Evolutionary conservation across 2,329 filamentous ascomycete genomes (phyloP).

Genomic region (Aplosporella prunicola): DNA sequence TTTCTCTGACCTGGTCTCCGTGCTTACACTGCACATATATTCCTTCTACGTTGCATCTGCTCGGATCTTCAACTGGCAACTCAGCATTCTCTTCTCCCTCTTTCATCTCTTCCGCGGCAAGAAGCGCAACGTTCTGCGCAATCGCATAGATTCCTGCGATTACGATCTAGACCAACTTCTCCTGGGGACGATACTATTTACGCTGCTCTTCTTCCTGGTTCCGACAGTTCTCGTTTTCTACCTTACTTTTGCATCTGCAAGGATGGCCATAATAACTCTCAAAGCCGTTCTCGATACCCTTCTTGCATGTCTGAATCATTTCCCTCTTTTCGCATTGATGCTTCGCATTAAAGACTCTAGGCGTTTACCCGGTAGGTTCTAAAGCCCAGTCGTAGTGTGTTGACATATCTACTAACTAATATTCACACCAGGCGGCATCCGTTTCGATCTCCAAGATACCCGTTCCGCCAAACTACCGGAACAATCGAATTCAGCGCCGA

Average conservation of each 20-base stretch:
- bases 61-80: conserved; percentile 96
- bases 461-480: conserved; percentile 30
- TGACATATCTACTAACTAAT: not conserved
- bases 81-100: conserved; percentile 92
- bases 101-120: conserved; percentile 98
- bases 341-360: conserved; percentile 85
- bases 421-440: conserved; percentile 56
- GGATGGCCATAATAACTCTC: conserved; percentile 88
- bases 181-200: conserved; percentile 93
- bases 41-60: conserved; percentile 96
- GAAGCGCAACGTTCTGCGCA: conserved; percentile 92
- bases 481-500: conserved; percentile 42
- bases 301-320: conserved; percentile 91
- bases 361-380: conserved; percentile 63
- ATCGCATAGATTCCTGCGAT: conserved; percentile 97
- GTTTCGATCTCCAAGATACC: conserved; percentile 79
- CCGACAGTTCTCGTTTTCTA: conserved; percentile 97
- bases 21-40: conserved; percentile 92
- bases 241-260: conserved; percentile 83
- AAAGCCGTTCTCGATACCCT: conserved; percentile 88
- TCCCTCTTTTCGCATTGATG: conserved; percentile 95
- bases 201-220: conserved; percentile 84
- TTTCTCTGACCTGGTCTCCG: conserved; percentile 84
- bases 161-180: conserved; percentile 96
- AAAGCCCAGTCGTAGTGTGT: conserved; percentile 5